A percentile compares a stretch with the other conserved stretches of the same genome.
Conservation (phyloP, 805 yeast species). For the Yarrowia porcina region DNA sequence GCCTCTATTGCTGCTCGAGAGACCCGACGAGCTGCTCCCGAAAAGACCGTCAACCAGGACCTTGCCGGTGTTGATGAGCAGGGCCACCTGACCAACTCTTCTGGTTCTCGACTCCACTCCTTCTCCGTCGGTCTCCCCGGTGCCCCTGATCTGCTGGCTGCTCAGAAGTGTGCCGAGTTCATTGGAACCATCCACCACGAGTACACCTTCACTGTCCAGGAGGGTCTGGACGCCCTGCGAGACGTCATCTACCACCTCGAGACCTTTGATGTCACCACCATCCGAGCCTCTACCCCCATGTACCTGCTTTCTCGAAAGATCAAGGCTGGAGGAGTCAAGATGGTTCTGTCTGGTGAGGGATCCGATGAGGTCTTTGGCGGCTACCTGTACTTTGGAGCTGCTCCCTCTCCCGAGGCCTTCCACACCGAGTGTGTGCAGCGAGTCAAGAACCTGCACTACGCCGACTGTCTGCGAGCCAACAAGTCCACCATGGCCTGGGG, state of each 20-base stretch:
- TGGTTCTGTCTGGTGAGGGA: constrained; percentile 99
- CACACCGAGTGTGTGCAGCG: constrained; percentile 93
- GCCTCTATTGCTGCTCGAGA: constrained; percentile 98
- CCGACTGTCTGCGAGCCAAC: constrained; percentile 98
- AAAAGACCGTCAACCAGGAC: constrained; percentile 58
- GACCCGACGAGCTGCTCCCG: constrained; percentile 73
- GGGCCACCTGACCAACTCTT: constrained; percentile 70
- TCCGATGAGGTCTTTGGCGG: constrained; percentile 99
- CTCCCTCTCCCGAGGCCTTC: constrained; percentile 91
- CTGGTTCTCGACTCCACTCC: constrained; percentile 75
- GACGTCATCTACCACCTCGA: constrained; percentile 96
- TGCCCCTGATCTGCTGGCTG: constrained; percentile 97
- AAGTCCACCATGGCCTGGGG: constrained; percentile 99
- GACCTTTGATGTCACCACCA: constrained; percentile 97
- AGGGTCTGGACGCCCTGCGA: constrained; percentile 90
- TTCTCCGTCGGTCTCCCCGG: constrained; percentile 96
- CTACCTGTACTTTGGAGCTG: constrained; percentile 93
- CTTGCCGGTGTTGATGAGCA: constrained; percentile 89
- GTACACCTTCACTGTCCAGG: constrained; percentile 94
- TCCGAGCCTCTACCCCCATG: constrained; percentile 99
- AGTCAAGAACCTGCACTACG: constrained; percentile 93
- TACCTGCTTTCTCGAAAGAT: constrained; percentile 91
- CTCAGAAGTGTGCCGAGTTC: constrained; percentile 92
- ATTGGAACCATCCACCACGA: constrained; percentile 97
- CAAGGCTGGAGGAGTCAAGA: constrained; percentile 99